phyloP scores from a whole-genome alignment of 805 yeast genomes.

The Wickerhamiella azymoides region DNA sequence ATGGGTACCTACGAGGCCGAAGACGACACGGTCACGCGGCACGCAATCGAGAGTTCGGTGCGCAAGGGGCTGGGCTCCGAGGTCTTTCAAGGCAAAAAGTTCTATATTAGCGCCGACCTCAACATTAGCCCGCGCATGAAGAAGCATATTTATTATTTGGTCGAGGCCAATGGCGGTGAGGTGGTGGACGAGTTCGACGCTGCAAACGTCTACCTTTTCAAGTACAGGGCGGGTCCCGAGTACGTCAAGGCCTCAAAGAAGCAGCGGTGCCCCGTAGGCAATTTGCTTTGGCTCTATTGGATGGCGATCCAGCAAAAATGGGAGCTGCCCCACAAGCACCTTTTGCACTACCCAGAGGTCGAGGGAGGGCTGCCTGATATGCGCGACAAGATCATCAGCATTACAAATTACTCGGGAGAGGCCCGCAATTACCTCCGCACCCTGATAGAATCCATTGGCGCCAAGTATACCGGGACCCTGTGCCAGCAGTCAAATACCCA shows the following conservation, averaged over 20 bases:
- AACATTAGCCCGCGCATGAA: constrained; percentile 34
- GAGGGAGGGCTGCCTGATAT: constrained; percentile 39
- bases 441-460: constrained; percentile 59
- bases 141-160: constrained; percentile 31
- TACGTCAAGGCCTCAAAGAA: constrained; percentile 34
- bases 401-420: constrained; percentile 77
- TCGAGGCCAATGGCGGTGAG: constrained; percentile 43
- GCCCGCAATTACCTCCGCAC: constrained; percentile 59
- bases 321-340: constrained; percentile 38
- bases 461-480: constrained; percentile 51
- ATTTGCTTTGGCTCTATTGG: constrained; percentile 61
- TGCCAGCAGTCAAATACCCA: constrained; percentile 55
- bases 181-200: constrained; percentile 23
- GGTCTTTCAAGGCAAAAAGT: constrained; percentile 30
- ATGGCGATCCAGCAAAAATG: constrained; percentile 43
- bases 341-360: constrained; percentile 62
- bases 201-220: constrained; percentile 46
- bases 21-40: constrained; percentile 14
- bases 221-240: constrained; percentile 43
- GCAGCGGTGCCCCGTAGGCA: constrained; percentile 38
- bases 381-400: constrained; percentile 41
- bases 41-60: constrained; percentile 20
- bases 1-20: constrained; percentile 12
- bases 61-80: constrained; percentile 16
- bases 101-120: constrained; percentile 45